Conservation (phyloP, 129 eudicot species). For the Tagetes patula region DNA sequence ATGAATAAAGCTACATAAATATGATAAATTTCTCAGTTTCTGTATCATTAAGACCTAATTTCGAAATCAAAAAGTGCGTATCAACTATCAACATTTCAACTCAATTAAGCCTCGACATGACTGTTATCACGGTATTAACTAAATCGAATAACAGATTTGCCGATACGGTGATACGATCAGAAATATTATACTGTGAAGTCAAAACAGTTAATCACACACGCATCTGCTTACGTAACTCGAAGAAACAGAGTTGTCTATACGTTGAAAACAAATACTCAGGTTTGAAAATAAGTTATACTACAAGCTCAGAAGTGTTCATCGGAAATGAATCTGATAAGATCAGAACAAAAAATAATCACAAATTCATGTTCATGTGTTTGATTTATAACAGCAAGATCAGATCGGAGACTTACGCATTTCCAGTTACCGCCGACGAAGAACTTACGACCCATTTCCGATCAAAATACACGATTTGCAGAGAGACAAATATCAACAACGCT, state of each 20-base stretch:
- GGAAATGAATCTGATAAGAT: constrained; percentile 3
- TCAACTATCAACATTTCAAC: constrained; percentile 17
- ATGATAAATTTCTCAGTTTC: neutral
- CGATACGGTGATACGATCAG: neutral
- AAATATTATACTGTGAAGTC: neutral
- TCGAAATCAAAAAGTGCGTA: constrained; percentile 5
- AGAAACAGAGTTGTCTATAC: too few species aligned
- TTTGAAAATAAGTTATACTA: neutral
- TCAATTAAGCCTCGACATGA: neutral
- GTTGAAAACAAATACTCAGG: too few species aligned
- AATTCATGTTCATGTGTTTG: constrained; percentile 16
- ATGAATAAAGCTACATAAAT: neutral
- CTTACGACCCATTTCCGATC: constrained; percentile 46
- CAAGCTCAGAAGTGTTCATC: constrained; percentile 18
- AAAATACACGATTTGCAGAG: constrained; percentile 22
- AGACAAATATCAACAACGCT: constrained; percentile 20
- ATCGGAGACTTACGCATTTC: constrained; percentile 75
- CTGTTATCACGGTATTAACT: neutral
- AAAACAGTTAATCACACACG: neutral
- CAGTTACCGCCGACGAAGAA: constrained; percentile 97
- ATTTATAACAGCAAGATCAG: neutral
- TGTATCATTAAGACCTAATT: neutral
- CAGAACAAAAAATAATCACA: neutral
- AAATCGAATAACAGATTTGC: constrained; percentile 1
- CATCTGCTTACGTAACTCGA: too few species aligned